These are phyloP conservation scores for Silene vulgaris DNA, from an alignment of 179 eudicot genomes.

Conservation along the genomic window DNA sequence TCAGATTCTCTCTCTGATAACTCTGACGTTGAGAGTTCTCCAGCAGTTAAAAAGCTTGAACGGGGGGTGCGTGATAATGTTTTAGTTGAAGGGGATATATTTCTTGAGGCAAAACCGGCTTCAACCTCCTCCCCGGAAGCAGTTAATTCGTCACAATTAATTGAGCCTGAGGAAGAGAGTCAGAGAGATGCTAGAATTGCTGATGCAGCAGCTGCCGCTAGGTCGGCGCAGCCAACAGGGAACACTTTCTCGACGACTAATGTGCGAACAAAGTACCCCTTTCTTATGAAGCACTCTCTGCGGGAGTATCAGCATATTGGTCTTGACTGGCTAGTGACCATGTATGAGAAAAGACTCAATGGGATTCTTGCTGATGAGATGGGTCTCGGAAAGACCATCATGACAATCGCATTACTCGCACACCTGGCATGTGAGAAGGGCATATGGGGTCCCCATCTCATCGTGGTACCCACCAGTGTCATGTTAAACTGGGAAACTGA, in stretches of 20 bases:
- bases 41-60: slow-evolving; percentile 31
- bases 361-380: slow-evolving; percentile 99
- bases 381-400: slow-evolving; percentile 98
- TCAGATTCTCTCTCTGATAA: slow-evolving; percentile 46
- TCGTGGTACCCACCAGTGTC: slow-evolving; percentile 99
- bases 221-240: slow-evolving; percentile 98
- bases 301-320: slow-evolving; percentile 99
- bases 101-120: slow-evolving; percentile 29
- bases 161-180: slow-evolving; percentile 43
- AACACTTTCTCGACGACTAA: slow-evolving; percentile 91
- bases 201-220: slow-evolving; percentile 99
- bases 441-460: slow-evolving; percentile 99
- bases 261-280: slow-evolving; percentile 89
- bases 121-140: slow-evolving; percentile 35
- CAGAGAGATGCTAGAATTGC: slow-evolving; percentile 73
- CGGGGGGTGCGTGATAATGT: slow-evolving; percentile 27
- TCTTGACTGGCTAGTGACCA: slow-evolving; percentile 97
- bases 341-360: slow-evolving; percentile 97
- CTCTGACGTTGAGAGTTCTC: slow-evolving; percentile 46
- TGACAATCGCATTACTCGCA: slow-evolving; percentile 97
- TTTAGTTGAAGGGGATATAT: slow-evolving; percentile 35
- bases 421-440: slow-evolving; percentile 98
- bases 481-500: slow-evolving; percentile 99
- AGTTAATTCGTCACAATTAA: slow-evolving; percentile 30
- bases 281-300: slow-evolving; percentile 87